These are phyloP conservation scores for Tetragonia tetragonoides DNA, from an alignment of 148 eudicot species.

Conservation along the genomic window DNA sequence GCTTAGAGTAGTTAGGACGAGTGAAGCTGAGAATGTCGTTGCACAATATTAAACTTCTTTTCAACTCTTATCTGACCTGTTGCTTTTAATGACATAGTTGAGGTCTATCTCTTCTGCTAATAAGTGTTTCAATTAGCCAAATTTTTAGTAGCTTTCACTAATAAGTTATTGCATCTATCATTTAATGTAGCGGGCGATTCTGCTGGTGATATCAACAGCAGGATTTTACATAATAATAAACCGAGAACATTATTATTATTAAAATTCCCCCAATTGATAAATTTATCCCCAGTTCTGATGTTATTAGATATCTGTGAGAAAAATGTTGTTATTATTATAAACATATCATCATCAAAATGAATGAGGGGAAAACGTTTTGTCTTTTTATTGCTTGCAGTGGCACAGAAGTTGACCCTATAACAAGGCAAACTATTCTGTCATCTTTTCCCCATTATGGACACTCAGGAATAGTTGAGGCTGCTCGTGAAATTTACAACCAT, in stretches of 20 bases:
- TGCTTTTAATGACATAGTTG: neutral
- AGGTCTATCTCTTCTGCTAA: neutral
- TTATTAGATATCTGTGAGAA: neutral
- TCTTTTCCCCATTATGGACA: slow-evolving; percentile 70
- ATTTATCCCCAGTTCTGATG: too few species aligned
- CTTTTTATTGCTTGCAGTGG: slow-evolving; percentile 39
- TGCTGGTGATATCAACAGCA: too few species aligned
- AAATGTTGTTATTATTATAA: neutral
- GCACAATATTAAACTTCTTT: too few species aligned
- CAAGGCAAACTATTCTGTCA: slow-evolving; percentile 37
- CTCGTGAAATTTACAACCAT: slow-evolving; percentile 66
- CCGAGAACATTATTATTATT: too few species aligned
- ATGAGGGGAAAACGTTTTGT: slow-evolving; percentile 3
- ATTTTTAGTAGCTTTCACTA: neutral
- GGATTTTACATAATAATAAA: too few species aligned
- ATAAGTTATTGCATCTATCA: neutral
- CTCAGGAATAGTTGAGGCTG: slow-evolving; percentile 74
- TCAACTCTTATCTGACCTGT: neutral
- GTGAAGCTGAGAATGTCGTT: neutral
- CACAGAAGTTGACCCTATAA: slow-evolving; percentile 30
- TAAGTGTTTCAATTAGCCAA: neutral
- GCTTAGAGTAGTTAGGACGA: neutral
- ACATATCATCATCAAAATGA: neutral
- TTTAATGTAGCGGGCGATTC: neutral
- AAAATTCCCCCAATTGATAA: too few species aligned